A percentile compares a stretch with the other conserved stretches of the same genome.
Conservation (phyloP, 305 asterid species). For the Petunia hybrid region DNA sequence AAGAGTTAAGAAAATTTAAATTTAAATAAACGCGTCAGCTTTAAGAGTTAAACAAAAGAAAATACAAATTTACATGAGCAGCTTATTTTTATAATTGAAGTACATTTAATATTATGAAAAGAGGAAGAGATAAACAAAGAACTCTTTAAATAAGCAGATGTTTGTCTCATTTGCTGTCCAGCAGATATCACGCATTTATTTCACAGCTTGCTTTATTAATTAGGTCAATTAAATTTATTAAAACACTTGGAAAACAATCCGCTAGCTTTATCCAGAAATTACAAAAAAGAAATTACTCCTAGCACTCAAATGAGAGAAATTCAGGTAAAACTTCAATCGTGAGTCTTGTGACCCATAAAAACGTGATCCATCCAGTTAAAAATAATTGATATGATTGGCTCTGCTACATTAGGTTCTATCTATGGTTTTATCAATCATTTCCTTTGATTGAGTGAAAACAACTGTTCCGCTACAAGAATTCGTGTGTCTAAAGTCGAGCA, state of each 20-base stretch:
- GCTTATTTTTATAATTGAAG: neutral
- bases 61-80: neutral
- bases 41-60: neutral
- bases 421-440: too few species aligned
- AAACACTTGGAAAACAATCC: neutral
- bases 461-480: too few species aligned
- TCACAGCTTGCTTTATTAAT: neutral
- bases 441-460: too few species aligned
- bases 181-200: neutral
- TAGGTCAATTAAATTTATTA: neutral
- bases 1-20: neutral
- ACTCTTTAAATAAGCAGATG: neutral
- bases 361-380: too few species aligned
- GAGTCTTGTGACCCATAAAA: too few species aligned
- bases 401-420: too few species aligned
- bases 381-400: too few species aligned
- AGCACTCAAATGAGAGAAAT: too few species aligned
- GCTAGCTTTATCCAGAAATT: neutral
- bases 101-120: slow-evolving; percentile 6
- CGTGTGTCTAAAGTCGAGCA: too few species aligned
- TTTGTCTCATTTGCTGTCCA: neutral
- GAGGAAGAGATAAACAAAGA: neutral
- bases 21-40: neutral
- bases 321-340: too few species aligned
- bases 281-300: neutral